phyloP scores from a whole-genome alignment of 768 basidiomycete genomes.

The Stropharia rugosoannulata region DNA sequence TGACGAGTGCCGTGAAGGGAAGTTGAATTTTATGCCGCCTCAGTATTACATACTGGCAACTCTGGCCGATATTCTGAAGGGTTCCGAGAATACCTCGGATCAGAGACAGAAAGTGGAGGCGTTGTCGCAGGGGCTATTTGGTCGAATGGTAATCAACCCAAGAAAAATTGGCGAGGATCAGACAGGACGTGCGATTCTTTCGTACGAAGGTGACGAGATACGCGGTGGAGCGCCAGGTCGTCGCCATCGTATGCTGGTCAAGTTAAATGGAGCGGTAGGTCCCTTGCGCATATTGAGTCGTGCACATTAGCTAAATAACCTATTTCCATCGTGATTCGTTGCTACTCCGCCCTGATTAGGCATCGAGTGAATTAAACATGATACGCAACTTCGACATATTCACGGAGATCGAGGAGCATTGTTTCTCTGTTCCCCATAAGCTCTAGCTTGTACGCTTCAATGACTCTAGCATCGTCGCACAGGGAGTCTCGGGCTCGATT shows the following conservation, averaged over 20 bases:
- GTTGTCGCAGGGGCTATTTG: slow-evolving; percentile 58
- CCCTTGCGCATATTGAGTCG: not conserved
- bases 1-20: slow-evolving; percentile 45
- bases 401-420: slow-evolving; percentile 43
- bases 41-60: slow-evolving; percentile 72
- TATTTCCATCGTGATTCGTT: not conserved
- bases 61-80: slow-evolving; percentile 50
- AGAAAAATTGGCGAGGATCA: slow-evolving; percentile 34
- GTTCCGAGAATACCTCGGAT: slow-evolving; percentile 35
- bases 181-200: slow-evolving; percentile 48
- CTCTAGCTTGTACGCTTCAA: slow-evolving; percentile 18
- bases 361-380: slow-evolving; percentile 48
- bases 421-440: slow-evolving; percentile 25
- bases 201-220: slow-evolving; percentile 72
- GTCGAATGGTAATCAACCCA: slow-evolving; percentile 61
- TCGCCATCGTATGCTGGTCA: slow-evolving; percentile 56
- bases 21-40: slow-evolving; percentile 68
- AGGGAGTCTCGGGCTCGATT: not conserved
- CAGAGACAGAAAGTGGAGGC: slow-evolving; percentile 45
- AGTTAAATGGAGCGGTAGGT: slow-evolving; percentile 52
- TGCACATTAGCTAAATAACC: not conserved
- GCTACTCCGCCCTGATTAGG: slow-evolving; percentile 29
- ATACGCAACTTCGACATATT: slow-evolving; percentile 70
- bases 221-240: slow-evolving; percentile 60
- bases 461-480: not conserved